Evolutionary conservation across 2,329 filamentous ascomycete species (phyloP).

Genomic region (Dryadomyces quercus-mongolicae): DNA sequence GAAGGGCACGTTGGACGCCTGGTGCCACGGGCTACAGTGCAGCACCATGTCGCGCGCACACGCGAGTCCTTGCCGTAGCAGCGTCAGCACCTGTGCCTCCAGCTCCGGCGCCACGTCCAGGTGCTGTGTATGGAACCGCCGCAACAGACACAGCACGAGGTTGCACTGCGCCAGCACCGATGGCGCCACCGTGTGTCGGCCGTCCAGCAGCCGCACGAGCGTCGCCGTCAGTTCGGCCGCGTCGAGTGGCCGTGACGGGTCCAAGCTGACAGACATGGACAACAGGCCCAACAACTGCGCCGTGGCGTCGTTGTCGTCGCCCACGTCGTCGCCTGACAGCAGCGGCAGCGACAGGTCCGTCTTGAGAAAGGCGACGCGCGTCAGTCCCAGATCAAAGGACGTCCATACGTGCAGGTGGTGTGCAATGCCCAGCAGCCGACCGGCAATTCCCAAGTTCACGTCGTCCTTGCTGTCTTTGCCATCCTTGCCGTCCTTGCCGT

Average conservation of each 20-base stretch:
- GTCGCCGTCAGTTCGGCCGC: conserved; percentile 29
- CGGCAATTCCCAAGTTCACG: not conserved
- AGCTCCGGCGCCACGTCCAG: conserved; percentile 28
- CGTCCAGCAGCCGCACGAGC: conserved; percentile 26
- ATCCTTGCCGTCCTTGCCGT: conserved; percentile 7
- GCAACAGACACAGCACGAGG: conserved; percentile 41
- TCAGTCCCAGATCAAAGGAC: conserved; percentile 45
- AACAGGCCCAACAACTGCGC: conserved; percentile 38
- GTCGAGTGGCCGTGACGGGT: conserved; percentile 33
- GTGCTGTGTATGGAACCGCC: conserved; percentile 38
- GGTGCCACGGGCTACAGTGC: conserved; percentile 40
- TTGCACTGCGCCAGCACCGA: conserved; percentile 40
- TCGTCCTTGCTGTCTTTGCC: conserved; percentile 17
- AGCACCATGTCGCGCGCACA: conserved; percentile 34
- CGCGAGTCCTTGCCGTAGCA: conserved; percentile 31
- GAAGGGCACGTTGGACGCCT: conserved; percentile 47
- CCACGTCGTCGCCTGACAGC: conserved; percentile 15
- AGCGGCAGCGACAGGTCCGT: conserved; percentile 28
- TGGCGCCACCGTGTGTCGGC: conserved; percentile 26
- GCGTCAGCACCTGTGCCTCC: conserved; percentile 32
- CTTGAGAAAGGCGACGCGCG: conserved; percentile 31
- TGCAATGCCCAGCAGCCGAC: conserved; percentile 34
- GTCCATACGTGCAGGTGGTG: conserved; percentile 48
- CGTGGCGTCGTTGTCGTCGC: conserved; percentile 21
- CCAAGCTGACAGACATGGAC: conserved; percentile 38